Conservation (phyloP, 768 basidiomycete genomes). For the Pleurotus djamor region DNA sequence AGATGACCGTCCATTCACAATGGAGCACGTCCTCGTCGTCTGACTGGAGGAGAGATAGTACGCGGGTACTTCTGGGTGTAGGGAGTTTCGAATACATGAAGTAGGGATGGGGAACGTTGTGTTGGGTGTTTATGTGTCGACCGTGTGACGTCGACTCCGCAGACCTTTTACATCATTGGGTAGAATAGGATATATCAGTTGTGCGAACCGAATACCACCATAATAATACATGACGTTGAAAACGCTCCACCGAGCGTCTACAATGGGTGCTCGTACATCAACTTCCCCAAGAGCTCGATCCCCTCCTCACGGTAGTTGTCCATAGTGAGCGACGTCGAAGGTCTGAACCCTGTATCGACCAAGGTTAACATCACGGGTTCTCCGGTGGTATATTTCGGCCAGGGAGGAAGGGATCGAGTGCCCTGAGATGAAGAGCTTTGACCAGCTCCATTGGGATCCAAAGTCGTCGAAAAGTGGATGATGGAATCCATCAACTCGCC, state of each 20-base stretch:
- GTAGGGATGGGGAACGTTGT: background rate
- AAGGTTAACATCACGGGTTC: background rate
- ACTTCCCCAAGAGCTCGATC: background rate
- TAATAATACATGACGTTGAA: background rate
- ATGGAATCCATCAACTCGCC: slow-evolving; percentile 31
- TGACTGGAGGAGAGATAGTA: background rate
- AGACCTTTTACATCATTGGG: no score
- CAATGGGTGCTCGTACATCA: background rate
- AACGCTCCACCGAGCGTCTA: background rate
- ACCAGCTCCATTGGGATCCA: slow-evolving; percentile 30
- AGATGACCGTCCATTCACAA: background rate
- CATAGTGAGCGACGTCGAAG: background rate
- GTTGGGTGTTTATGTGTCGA: background rate
- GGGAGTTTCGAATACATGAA: background rate
- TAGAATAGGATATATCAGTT: no score
- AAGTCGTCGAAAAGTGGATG: slow-evolving; percentile 28
- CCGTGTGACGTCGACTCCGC: no score
- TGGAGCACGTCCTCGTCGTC: background rate
- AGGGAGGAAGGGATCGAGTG: slow-evolving; percentile 11
- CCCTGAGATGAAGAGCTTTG: background rate
- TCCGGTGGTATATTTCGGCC: slow-evolving; percentile 27
- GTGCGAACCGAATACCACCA: no score
- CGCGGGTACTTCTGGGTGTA: background rate
- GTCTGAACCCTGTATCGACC: background rate
- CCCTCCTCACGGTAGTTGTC: background rate